phyloP scores from a whole-genome alignment of 2,329 filamentous ascomycete species.

The Aspergillus felis region DNA sequence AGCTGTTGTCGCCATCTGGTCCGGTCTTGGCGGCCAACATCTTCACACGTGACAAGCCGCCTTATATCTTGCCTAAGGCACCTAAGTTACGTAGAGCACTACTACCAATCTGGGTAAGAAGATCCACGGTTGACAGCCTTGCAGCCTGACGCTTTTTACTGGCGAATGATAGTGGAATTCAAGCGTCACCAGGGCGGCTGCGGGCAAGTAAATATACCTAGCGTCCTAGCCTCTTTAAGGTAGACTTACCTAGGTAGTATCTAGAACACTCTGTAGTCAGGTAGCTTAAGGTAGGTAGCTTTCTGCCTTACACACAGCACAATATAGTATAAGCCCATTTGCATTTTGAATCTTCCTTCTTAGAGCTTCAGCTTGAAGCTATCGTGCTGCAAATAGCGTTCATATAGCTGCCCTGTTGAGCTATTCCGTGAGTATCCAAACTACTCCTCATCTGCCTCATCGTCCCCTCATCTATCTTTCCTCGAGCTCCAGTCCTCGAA shows the following conservation, averaged over 20 bases:
- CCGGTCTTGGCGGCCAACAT: constrained; percentile 11
- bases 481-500: background rate
- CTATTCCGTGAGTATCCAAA: background rate
- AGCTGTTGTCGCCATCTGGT: constrained; percentile 15
- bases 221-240: too few species aligned
- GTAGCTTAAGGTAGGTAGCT: background rate
- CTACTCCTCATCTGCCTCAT: background rate
- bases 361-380: background rate
- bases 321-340: background rate
- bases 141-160: background rate
- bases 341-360: background rate
- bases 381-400: background rate
- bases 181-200: background rate
- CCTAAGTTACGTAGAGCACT: too few species aligned
- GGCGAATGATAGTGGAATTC: background rate
- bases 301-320: background rate
- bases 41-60: constrained; percentile 7
- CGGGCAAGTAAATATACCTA: background rate
- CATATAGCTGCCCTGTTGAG: background rate
- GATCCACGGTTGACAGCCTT: background rate
- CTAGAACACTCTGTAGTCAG: background rate
- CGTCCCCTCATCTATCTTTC: background rate
- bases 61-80: constrained; percentile 8
- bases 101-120: background rate
- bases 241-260: background rate